Conservation (phyloP, 1,284 basidiomycete species). For the Neotropicomus parvogracilis region DNA sequence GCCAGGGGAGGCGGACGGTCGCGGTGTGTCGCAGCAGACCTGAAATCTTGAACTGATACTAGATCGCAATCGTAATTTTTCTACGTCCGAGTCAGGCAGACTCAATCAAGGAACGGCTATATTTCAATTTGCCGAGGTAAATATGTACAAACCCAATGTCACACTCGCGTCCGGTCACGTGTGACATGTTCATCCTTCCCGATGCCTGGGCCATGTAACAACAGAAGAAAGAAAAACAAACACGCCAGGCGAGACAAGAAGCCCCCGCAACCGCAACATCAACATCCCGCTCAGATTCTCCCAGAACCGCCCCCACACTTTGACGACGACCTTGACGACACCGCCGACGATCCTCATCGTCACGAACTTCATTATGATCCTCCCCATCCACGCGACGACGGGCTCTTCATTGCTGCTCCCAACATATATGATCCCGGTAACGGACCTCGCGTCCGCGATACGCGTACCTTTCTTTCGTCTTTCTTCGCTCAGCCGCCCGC, state of each 20-base stretch:
- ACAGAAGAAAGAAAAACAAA: constrained; percentile 40
- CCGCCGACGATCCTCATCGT: constrained; percentile 1
- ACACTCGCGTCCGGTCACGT: constrained; percentile 32
- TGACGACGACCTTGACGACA: constrained; percentile 14
- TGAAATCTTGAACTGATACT: constrained; percentile 27
- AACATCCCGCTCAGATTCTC: not conserved
- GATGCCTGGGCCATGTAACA: constrained; percentile 48
- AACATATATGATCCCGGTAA: constrained; percentile 73
- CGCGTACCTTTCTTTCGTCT: constrained; percentile 55
- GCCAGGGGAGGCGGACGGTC: constrained; percentile 30
- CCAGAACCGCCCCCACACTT: not conserved
- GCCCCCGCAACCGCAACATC: not conserved
- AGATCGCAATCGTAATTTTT: constrained; percentile 28
- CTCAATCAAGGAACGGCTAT: constrained; percentile 18
- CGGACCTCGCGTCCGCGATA: constrained; percentile 67
- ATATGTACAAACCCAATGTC: constrained; percentile 25
- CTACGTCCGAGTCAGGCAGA: constrained; percentile 17
- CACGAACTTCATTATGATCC: constrained; percentile 3
- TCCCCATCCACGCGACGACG: constrained; percentile 12
- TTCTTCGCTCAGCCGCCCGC: constrained; percentile 64
- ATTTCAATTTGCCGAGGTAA: constrained; percentile 18
- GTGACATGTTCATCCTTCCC: constrained; percentile 23
- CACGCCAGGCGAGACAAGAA: constrained; percentile 36
- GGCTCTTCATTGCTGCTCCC: constrained; percentile 37
- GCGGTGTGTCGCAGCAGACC: constrained; percentile 22